Conservation (phyloP, 2,329 filamentous ascomycete species). For the Didymella pinodella region DNA sequence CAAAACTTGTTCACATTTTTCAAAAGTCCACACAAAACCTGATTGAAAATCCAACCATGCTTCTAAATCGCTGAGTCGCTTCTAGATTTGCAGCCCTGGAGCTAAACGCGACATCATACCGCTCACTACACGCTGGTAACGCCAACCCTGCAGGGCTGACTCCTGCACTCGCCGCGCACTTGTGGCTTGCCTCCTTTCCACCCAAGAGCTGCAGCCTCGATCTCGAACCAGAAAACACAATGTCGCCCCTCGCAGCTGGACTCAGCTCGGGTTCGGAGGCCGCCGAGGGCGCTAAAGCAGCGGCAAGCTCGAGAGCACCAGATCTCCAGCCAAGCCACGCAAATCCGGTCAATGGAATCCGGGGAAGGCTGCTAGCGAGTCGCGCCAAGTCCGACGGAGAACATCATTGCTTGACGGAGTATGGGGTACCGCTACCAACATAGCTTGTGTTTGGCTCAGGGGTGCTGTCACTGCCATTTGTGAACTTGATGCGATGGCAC, state of each 20-base stretch:
- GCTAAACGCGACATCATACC: not conserved
- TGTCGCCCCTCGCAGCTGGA: not conserved
- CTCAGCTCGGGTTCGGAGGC: conserved; percentile 4
- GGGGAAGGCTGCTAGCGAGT: conserved; percentile 11
- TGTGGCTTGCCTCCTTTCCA: conserved; percentile 2
- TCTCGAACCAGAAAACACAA: conserved; percentile 15
- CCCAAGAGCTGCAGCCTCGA: conserved; percentile 9
- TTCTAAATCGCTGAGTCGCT: not conserved
- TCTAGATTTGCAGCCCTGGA: not conserved
- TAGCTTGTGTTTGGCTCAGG: not conserved
- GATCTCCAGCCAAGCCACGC: conserved; percentile 18
- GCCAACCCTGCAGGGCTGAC: not conserved
- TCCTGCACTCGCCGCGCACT: not conserved
- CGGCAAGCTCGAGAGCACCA: not conserved
- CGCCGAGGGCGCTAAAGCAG: conserved; percentile 17
- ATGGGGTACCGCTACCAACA: not conserved
- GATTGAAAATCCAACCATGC: not conserved
- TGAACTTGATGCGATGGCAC: not conserved
- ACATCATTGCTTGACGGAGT: conserved; percentile 11
- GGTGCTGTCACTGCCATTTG: not conserved
- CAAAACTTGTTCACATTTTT: not conserved
- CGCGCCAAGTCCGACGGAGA: conserved; percentile 21
- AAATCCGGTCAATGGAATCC: conserved; percentile 20
- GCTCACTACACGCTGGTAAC: conserved; percentile 5
- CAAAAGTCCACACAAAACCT: not conserved